Evolutionary conservation across 2,329 filamentous ascomycete genomes (phyloP), one percentile per base, ranked within the genome.

Genomic region (Alternaria gaisen): DNA sequence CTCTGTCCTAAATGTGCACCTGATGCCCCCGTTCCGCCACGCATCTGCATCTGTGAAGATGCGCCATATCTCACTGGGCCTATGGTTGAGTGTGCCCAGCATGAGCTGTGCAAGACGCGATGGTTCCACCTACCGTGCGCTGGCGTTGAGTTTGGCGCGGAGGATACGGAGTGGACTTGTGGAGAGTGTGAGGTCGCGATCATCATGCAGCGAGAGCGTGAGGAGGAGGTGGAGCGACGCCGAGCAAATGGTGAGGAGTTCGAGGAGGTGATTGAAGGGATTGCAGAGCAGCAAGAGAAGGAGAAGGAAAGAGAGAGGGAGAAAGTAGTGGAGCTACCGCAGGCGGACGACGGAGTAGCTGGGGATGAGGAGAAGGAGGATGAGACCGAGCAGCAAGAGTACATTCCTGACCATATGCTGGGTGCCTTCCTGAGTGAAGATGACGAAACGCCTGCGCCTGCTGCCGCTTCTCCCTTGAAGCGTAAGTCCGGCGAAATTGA

Each of bases 61-160:
- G 18, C 50, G 6, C 56, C 50, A 20, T 48, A 53, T 32, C 5
- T 8, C 8, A 20, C 11, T 8, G 42, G 42, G 12, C 50, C 50
- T 5, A 28, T 58, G 41, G 42, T 53, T 8, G 32, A 42, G 50
- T 58, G 56, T n/a, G 11, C 18, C 5, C 24, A n/a, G 6, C 16
- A 14, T 5, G 32, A 5, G 41, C 3, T 2, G 34, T 58, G 56
- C 36, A 12, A 7, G 9, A n/a, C 43, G 28, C 18, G 56, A 5
- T 53, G 41, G 48, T 58, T 41, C 12, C 56, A 58, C 10, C 22
- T 28, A 26, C 18, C 20, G 2, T 58, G 50, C 28, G 34, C 34
- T 14, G 54, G 46, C 4, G 24, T 16, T 51, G 20, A 5, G 20
- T 22, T 41, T 12, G 40, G 24, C 22, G 24, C 32, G 6, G 41